phyloP scores from a whole-genome alignment of 768 basidiomycete species.

The Xerocomellus intermedius region DNA sequence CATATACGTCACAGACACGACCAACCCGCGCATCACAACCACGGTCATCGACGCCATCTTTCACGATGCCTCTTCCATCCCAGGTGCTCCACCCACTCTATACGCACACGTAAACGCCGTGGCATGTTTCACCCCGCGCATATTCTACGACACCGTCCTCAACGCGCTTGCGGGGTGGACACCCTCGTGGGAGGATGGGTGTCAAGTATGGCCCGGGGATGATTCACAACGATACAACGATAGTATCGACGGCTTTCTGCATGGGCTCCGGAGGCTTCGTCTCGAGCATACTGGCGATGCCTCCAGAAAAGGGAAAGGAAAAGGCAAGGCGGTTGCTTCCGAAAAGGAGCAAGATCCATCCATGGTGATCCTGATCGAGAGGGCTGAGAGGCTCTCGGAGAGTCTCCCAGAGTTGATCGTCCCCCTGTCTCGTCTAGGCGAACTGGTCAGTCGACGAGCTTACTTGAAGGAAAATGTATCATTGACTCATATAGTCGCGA shows the following conservation, averaged over 20 bases:
- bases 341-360: constrained; percentile 17
- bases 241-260: constrained; percentile 66
- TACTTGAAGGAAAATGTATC: background rate
- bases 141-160: constrained; percentile 66
- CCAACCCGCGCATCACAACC: constrained; percentile 45
- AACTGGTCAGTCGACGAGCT: constrained; percentile 50
- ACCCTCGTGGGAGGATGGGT: constrained; percentile 59
- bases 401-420: constrained; percentile 63
- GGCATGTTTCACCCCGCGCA: constrained; percentile 56
- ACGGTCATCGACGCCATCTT: constrained; percentile 29
- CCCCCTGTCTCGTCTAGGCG: constrained; percentile 67
- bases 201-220: constrained; percentile 52
- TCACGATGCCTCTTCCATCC: constrained; percentile 12
- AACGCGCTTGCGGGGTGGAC: constrained; percentile 58
- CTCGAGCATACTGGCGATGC: constrained; percentile 11
- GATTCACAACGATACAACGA: constrained; percentile 55
- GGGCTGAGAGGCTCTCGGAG: constrained; percentile 65
- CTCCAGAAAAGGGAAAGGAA: constrained; percentile 31
- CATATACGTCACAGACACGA: constrained; percentile 63
- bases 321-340: constrained; percentile 26
- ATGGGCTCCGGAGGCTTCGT: constrained; percentile 51
- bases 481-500: constrained; percentile 46
- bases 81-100: constrained; percentile 27
- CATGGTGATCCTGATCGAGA: constrained; percentile 64
- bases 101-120: constrained; percentile 54